A percentile compares a stretch with the other conserved stretches of the same genome.
Evolutionary conservation across 345 rosid genomes (phyloP).

Genomic region (Aquilaria sinensis): DNA sequence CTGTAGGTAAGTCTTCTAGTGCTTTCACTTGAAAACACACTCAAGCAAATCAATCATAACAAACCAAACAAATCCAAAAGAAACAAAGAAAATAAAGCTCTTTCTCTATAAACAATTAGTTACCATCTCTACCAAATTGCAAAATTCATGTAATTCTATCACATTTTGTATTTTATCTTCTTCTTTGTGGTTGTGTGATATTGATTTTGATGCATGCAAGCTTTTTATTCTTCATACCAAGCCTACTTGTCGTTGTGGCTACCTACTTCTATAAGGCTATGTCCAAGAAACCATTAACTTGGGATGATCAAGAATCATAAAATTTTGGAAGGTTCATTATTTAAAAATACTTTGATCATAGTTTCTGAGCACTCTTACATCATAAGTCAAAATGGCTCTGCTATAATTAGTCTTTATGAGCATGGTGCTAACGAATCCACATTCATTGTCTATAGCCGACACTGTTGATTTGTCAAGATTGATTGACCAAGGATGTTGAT

Average conservation of each 20-base stretch:
- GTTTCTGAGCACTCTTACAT: constrained; percentile 25
- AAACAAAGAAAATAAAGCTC: too few species aligned
- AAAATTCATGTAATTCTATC: too few species aligned
- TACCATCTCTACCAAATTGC: too few species aligned
- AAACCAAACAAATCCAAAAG: too few species aligned
- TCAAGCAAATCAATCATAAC: too few species aligned
- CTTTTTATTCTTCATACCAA: not conserved
- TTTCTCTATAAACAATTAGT: too few species aligned
- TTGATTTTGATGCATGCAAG: not conserved
- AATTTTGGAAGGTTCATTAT: not conserved
- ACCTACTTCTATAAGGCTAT: constrained; percentile 27
- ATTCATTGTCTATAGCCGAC: constrained; percentile 73
- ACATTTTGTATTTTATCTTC: not conserved
- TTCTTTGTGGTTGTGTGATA: not conserved
- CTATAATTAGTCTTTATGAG: constrained; percentile 64
- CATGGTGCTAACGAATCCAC: constrained; percentile 78
- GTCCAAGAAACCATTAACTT: constrained; percentile 8
- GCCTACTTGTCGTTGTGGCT: constrained; percentile 3
- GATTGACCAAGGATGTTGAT: constrained; percentile 66
- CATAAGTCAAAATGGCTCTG: constrained; percentile 44
- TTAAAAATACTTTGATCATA: not conserved
- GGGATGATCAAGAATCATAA: too few species aligned
- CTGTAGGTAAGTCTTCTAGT: too few species aligned
- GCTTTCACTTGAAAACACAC: too few species aligned
- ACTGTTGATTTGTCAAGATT: constrained; percentile 73